Evolutionary conservation across 2,329 filamentous ascomycete genomes (phyloP).

Genomic region (Botryotinia convoluta): DNA sequence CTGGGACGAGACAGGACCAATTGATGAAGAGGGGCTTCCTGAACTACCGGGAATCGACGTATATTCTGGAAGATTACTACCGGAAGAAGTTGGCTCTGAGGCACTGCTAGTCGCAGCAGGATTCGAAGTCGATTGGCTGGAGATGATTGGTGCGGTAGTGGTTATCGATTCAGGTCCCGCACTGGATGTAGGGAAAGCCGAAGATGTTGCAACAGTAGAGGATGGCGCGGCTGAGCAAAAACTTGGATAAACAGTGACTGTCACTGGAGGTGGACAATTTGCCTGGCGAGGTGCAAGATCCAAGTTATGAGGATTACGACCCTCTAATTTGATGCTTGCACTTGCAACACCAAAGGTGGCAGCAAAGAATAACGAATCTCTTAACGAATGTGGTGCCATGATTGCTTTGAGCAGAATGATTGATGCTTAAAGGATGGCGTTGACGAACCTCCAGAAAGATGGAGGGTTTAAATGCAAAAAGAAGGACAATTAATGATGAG

Average conservation of each 20-base stretch:
- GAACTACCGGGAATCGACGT: background rate
- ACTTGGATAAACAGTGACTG: conserved; percentile 3
- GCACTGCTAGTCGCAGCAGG: background rate
- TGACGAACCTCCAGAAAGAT: background rate
- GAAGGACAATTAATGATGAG: conserved; percentile 3
- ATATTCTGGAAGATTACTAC: background rate
- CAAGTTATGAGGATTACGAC: background rate
- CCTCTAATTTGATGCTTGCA: conserved; percentile 19
- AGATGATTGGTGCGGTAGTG: background rate
- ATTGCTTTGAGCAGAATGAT: conserved; percentile 17
- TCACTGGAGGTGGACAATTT: conserved; percentile 1
- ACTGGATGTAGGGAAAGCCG: background rate
- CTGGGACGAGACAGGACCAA: background rate
- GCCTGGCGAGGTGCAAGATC: background rate
- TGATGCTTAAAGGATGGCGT: conserved; percentile 18
- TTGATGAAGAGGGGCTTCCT: background rate
- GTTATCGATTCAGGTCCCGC: background rate
- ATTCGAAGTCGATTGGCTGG: background rate
- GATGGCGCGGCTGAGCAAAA: background rate
- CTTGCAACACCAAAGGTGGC: conserved; percentile 17
- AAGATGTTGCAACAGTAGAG: background rate
- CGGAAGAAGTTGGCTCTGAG: background rate
- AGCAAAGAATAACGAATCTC: conserved; percentile 13
- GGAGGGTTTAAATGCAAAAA: conserved; percentile 13
- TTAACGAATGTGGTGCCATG: conserved; percentile 19